Evolutionary conservation across 495 filamentous ascomycete genomes (phyloP).

Genomic region (Lichenothelia convexa): DNA sequence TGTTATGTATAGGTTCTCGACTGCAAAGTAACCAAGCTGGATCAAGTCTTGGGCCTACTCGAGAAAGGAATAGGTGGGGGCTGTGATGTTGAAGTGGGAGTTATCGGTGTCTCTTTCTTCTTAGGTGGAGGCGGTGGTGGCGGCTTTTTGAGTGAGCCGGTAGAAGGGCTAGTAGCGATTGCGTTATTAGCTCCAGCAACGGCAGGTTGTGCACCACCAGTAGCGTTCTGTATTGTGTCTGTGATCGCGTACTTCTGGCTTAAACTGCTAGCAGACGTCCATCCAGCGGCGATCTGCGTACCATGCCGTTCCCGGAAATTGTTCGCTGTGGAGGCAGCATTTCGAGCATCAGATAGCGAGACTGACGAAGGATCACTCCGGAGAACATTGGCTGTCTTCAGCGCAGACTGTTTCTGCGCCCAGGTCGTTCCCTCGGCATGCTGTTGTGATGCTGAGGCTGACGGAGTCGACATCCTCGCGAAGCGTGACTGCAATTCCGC

Average conservation of each 20-base stretch:
- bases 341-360: slow-evolving; percentile 33
- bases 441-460: slow-evolving; percentile 7
- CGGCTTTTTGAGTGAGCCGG: slow-evolving; percentile 3
- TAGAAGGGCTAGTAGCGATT: neutral
- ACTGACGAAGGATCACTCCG: slow-evolving; percentile 39
- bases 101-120: slow-evolving; percentile 7
- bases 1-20: too few relatives aligned
- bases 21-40: too few relatives aligned
- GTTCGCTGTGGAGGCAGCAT: slow-evolving; percentile 40
- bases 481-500: slow-evolving; percentile 54
- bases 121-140: slow-evolving; percentile 11
- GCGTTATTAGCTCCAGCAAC: neutral
- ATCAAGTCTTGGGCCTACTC: slow-evolving; percentile 9
- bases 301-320: slow-evolving; percentile 59
- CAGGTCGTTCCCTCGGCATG: slow-evolving; percentile 36
- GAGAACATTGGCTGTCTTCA: slow-evolving; percentile 37
- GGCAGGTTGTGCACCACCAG: neutral
- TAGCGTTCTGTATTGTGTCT: slow-evolving; percentile 10
- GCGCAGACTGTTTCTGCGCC: slow-evolving; percentile 41
- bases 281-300: slow-evolving; percentile 49
- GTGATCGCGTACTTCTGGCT: slow-evolving; percentile 33
- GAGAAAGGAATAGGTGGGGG: slow-evolving; percentile 12
- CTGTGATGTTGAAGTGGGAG: neutral
- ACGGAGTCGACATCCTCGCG: slow-evolving; percentile 29
- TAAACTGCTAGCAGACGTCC: slow-evolving; percentile 37